phyloP scores from a whole-genome alignment of 768 basidiomycete genomes.

The Hysterangium stoloniferum region DNA sequence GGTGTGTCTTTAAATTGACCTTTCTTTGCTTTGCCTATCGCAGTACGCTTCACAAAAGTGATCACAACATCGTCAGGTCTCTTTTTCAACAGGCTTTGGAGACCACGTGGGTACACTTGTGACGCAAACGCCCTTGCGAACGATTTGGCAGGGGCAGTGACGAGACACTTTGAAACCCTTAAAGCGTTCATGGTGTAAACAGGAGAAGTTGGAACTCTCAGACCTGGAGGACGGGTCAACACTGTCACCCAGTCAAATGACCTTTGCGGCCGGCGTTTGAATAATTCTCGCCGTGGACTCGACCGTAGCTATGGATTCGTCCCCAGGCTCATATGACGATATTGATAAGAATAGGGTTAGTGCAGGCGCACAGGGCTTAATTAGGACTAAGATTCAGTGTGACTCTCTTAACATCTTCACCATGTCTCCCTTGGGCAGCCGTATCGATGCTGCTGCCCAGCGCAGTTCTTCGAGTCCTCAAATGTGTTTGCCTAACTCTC shows the following conservation, averaged over 20 bases:
- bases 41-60: conserved; percentile 83
- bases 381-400: too few species aligned
- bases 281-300: too few species aligned
- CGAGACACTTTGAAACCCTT: not conserved
- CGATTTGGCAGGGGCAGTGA: not conserved
- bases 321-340: not conserved
- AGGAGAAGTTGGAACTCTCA: too few species aligned
- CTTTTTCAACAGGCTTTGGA: conserved; percentile 53
- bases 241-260: too few species aligned
- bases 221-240: too few species aligned
- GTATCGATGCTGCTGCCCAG: not conserved
- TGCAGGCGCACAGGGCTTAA: too few species aligned
- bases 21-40: conserved; percentile 82
- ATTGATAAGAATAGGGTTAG: too few species aligned
- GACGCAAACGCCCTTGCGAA: conserved; percentile 29
- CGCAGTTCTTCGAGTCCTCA: not conserved
- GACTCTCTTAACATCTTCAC: conserved; percentile 5
- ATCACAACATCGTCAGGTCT: conserved; percentile 82
- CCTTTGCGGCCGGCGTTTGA: too few species aligned
- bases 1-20: conserved; percentile 86
- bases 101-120: conserved; percentile 28
- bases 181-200: not conserved
- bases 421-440: conserved; percentile 1
- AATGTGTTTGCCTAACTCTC: not conserved
- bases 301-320: not conserved